A percentile compares a stretch with the other conserved stretches of the same genome.
These are phyloP conservation scores for Massariosphaeria phaeospora DNA, from an alignment of 495 filamentous ascomycete species.

Conservation along the genomic window DNA sequence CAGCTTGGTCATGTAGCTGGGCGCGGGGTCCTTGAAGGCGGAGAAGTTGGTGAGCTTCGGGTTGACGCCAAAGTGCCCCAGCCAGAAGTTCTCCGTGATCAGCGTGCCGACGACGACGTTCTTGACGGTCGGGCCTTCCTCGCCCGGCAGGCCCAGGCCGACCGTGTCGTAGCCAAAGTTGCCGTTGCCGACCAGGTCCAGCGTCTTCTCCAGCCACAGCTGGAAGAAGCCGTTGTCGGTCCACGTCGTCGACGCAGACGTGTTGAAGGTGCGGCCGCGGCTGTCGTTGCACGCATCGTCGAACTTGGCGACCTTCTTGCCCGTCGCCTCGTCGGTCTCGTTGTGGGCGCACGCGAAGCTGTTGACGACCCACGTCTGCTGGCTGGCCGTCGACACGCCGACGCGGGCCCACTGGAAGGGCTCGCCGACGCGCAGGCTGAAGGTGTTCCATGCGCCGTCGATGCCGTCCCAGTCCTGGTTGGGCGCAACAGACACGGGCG, in stretches of 20 bases:
- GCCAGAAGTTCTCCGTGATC: constrained; percentile 47
- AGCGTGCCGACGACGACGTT: constrained; percentile 49
- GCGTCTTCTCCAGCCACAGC: constrained; percentile 29
- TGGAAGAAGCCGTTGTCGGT: constrained; percentile 32
- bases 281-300: constrained; percentile 16
- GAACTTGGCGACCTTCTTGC: neutral
- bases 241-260: constrained; percentile 30
- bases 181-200: constrained; percentile 44
- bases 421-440: constrained; percentile 47
- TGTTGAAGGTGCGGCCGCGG: constrained; percentile 31
- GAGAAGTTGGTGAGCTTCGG: constrained; percentile 49
- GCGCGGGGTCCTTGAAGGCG: constrained; percentile 41
- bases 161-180: constrained; percentile 51
- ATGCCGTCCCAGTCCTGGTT: constrained; percentile 47
- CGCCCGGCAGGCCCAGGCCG: constrained; percentile 43
- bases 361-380: constrained; percentile 44
- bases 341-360: constrained; percentile 31
- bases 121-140: constrained; percentile 43
- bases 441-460: constrained; percentile 53
- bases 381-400: constrained; percentile 46
- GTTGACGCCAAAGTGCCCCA: constrained; percentile 54
- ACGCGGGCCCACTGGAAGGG: constrained; percentile 47
- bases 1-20: constrained; percentile 49
- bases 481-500: constrained; percentile 39
- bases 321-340: constrained; percentile 24